These are phyloP conservation scores for Phoenix dactylifera DNA, from an alignment of 176 grass and related monocot species.

Conservation along the genomic window DNA sequence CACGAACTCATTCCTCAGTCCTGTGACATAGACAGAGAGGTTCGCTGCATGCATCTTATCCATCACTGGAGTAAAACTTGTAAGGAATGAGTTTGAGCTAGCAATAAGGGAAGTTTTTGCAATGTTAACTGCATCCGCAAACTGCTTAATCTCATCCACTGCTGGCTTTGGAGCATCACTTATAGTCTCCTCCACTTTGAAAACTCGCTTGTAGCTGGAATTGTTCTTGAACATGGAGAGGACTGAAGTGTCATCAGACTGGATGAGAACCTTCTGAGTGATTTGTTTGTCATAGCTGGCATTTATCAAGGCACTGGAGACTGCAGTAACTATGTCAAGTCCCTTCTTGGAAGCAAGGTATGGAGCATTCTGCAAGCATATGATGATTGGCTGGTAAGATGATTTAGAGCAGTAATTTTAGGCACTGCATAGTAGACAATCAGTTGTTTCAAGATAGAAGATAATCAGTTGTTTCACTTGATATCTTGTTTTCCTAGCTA, in stretches of 20 bases:
- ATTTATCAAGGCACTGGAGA: slow-evolving; percentile 49
- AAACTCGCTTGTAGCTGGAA: slow-evolving; percentile 40
- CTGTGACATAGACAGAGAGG: slow-evolving; percentile 44
- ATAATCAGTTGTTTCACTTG: background rate
- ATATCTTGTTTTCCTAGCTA: background rate
- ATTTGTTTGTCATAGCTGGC: slow-evolving; percentile 64
- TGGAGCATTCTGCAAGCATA: slow-evolving; percentile 38
- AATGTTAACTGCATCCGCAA: slow-evolving; percentile 42
- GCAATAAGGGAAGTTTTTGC: slow-evolving; percentile 34
- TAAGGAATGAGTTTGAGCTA: slow-evolving; percentile 53
- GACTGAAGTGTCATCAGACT: slow-evolving; percentile 71
- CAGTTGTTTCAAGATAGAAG: background rate
- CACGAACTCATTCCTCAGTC: slow-evolving; percentile 81
- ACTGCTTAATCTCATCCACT: slow-evolving; percentile 51
- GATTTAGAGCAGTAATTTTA: slow-evolving; percentile 15
- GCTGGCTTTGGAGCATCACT: slow-evolving; percentile 46
- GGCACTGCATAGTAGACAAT: background rate
- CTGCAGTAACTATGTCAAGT: slow-evolving; percentile 52
- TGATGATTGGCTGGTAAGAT: slow-evolving; percentile 8
- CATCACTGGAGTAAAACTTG: slow-evolving; percentile 46
- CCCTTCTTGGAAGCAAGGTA: slow-evolving; percentile 71
- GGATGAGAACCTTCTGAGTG: slow-evolving; percentile 42
- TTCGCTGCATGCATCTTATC: slow-evolving; percentile 43
- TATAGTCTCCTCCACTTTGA: slow-evolving; percentile 34
- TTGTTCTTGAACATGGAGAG: slow-evolving; percentile 64